Evolutionary conservation across 805 yeast species (phyloP), one percentile per base, ranked within the genome.

Genomic region (Wickerhamomyces sydowiorum): DNA sequence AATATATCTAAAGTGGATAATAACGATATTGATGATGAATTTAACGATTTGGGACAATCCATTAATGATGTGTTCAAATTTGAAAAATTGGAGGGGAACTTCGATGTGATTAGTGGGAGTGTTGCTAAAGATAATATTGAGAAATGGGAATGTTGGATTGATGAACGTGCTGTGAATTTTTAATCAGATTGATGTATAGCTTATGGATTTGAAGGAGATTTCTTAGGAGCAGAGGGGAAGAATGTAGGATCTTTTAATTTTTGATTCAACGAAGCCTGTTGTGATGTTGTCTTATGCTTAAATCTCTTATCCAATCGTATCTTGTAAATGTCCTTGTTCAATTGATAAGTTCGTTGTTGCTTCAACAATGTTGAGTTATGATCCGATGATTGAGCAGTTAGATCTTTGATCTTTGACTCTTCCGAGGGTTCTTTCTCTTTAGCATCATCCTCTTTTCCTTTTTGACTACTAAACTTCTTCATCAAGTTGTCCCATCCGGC

Each of bases 131-230:
- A 66, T 14, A 74, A 81, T 25, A 63, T 75, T 29, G 73, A 65
- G 5, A 64, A 65, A 17, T 85, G 96, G 88, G 76, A 73, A 48
- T 72, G 80, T 48, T 90, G 96, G 96, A 69, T 90, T 27, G 82
- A 79, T 48, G 90, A 82, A 57, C 72, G 76, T 51, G 82, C 82
- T 13, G 84, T 81, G 22, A 85, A 85, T 48, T 68, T 35, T 37
- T 47, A 41, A 42, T 19, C n/a, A 6, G 15, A 17, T 32, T 5
- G 19, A 17, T 32, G 13, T 32, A 19, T 20, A 6, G 21, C 17
- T 17, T 30, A 8, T 18, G 13, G 14, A 8, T 32, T 19, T 27
- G 15, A 32, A 13, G 35, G 48, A 27, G 23, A 22, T 13, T 28
- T 44, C 14, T 38, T 39, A 1, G 59, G 61, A 10, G 44, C 69